These are phyloP conservation scores for Ogataea naganishii DNA, from an alignment of 805 yeast species.

Conservation along the genomic window DNA sequence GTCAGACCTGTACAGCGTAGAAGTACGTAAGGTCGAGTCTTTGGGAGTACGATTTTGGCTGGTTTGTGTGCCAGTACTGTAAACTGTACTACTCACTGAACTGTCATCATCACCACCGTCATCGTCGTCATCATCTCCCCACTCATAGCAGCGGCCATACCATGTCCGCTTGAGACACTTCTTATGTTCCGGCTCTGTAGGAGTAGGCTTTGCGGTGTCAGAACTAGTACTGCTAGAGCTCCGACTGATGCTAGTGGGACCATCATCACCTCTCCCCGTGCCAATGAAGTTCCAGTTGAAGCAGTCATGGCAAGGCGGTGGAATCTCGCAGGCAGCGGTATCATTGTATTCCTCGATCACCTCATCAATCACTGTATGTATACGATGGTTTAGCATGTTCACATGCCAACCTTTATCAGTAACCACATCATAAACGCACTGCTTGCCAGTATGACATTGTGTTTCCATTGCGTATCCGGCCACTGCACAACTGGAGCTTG, in stretches of 20 bases:
- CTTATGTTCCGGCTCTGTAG: slow-evolving; percentile 23
- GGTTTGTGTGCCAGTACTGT: too few relatives aligned
- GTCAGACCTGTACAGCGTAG: too few relatives aligned
- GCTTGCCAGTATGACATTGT: slow-evolving; percentile 83
- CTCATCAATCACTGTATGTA: slow-evolving; percentile 83
- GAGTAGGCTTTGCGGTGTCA: slow-evolving; percentile 11
- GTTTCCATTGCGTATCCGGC: slow-evolving; percentile 98
- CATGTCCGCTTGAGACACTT: slow-evolving; percentile 50
- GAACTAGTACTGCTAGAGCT: slow-evolving; percentile 8
- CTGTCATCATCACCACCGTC: too few relatives aligned
- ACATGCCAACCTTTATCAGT: slow-evolving; percentile 88
- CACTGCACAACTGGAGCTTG: slow-evolving; percentile 76
- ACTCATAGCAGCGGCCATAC: slow-evolving; percentile 46
- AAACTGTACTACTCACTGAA: too few relatives aligned
- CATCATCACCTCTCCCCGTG: too few relatives aligned
- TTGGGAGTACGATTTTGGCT: too few relatives aligned
- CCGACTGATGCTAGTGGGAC: slow-evolving; percentile 21
- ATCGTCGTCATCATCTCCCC: slow-evolving; percentile 21
- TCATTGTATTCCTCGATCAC: slow-evolving; percentile 63
- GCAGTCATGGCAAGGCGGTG: slow-evolving; percentile 86
- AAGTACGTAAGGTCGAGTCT: too few relatives aligned
- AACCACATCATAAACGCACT: slow-evolving; percentile 85
- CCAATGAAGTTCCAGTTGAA: slow-evolving; percentile 76
- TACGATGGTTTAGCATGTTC: slow-evolving; percentile 78
- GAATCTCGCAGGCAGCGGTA: slow-evolving; percentile 64